Evolutionary conservation across 495 filamentous ascomycete species (phyloP).

Genomic region (Achaetomiella virescens): DNA sequence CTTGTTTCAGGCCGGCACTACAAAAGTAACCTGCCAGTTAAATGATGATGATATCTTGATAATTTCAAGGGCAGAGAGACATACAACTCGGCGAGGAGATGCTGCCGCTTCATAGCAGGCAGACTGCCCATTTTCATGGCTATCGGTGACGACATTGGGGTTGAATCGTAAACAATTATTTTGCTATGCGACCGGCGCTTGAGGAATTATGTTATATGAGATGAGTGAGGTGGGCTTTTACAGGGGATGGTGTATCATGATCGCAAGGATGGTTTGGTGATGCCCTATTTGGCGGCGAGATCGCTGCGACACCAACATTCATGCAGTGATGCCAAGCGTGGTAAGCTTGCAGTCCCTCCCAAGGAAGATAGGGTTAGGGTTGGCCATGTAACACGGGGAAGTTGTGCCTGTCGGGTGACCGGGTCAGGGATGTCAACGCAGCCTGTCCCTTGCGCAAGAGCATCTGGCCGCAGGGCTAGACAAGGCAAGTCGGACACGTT

Average conservation of each 20-base stretch:
- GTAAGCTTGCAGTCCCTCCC: no score
- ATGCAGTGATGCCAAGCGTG: neutral
- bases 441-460: neutral
- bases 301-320: conserved; percentile 11
- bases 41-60: neutral
- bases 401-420: neutral
- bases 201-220: no score
- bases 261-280: neutral
- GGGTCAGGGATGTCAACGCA: neutral
- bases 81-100: conserved; percentile 74
- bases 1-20: conserved; percentile 74
- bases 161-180: no score
- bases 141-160: conserved; percentile 18
- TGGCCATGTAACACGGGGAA: neutral
- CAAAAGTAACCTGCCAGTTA: neutral
- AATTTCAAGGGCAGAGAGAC: conserved; percentile 15
- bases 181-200: no score
- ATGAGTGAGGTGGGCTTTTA: neutral
- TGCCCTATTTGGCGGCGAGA: neutral
- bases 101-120: conserved; percentile 45
- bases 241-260: no score
- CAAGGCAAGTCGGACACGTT: neutral
- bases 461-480: neutral
- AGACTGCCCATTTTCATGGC: conserved; percentile 25
- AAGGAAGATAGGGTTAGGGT: conserved; percentile 10